Evolutionary conservation across 1,139 yeast genomes (phyloP), one percentile per base, ranked within the genome.

Genomic region (Taphrina deformans): DNA sequence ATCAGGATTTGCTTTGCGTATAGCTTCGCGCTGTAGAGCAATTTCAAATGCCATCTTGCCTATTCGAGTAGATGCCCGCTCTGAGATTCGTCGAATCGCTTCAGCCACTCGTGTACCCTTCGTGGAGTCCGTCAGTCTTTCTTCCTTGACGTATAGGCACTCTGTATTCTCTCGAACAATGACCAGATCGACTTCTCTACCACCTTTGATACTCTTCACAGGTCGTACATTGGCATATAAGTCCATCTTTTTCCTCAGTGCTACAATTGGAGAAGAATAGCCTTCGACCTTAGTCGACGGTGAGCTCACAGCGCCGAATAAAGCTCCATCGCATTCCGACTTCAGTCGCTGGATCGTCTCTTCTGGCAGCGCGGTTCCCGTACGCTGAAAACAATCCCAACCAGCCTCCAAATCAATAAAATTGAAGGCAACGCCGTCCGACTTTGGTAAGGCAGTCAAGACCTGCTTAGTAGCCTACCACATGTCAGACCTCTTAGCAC

Each of bases 121-220:
- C 71, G 83, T 84, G 68, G 84, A 85, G 65, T 81, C 82, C 75
- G 82, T 88, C 56, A 90, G 79, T 73, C 80, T 85, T 79, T 93
- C 99, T 76, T 92, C 96, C 80, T 93, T 93, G 77, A 93, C 87
- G 79, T 93, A 93, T 33, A 69, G 41, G 78, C 93, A 99, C 79
- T 93, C 99, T 67, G 99, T 93, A 81, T 93, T 93, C 79, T 93
- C 99, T 77, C 99, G 88, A 53, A 93, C 99, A 76, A 93, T 93
- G 58, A 95, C 96, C 89, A 93, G 87, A 76, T 93, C 99, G 63
- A 92, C 96, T 45, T 95, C 93, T 79, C 92, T 86, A 66, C 85
- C 82, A 62, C 93, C 93, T 62, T 83, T 86, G 48, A 92, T 97
- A 55, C 96, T 87, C 79, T 92, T 92, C 70, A 93, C 98, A 5